Percentiles rank a stretch among this genome's conserved stretches.
Conservation (phyloP, 768 basidiomycete species). For the Leccinum incarnatum region DNA sequence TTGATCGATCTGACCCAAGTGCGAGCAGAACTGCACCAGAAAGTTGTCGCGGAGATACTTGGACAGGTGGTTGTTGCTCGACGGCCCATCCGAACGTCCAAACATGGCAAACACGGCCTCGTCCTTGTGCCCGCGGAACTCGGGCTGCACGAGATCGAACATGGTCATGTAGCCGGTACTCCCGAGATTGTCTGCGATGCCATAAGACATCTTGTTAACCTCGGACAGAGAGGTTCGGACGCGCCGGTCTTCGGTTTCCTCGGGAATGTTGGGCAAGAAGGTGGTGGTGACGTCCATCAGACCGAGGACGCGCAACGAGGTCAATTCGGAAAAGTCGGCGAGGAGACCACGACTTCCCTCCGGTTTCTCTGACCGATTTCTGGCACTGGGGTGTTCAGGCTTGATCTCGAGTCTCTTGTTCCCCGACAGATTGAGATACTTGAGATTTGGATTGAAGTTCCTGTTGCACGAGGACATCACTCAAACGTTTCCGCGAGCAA, state of each 20-base stretch:
- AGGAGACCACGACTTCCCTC: conserved; percentile 41
- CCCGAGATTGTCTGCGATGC: conserved; percentile 92
- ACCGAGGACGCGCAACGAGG: conserved; percentile 84
- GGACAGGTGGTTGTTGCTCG: conserved; percentile 65
- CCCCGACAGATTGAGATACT: conserved; percentile 94
- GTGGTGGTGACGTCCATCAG: conserved; percentile 91
- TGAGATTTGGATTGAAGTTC: conserved; percentile 94
- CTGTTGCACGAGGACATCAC: conserved; percentile 38
- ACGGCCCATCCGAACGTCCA: conserved; percentile 62
- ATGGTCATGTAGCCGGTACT: conserved; percentile 75
- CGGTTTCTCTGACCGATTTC: conserved; percentile 25
- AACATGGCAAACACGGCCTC: conserved; percentile 98
- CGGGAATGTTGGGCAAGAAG: conserved; percentile 63
- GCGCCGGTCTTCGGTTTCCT: conserved; percentile 84
- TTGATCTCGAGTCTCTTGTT: conserved; percentile 97
- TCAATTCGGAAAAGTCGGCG: conserved; percentile 86
- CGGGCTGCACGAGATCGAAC: conserved; percentile 88
- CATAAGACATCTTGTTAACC: conserved; percentile 91
- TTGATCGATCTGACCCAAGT: conserved; percentile 47
- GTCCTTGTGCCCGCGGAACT: conserved; percentile 71
- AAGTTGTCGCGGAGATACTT: conserved; percentile 87
- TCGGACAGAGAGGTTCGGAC: conserved; percentile 89
- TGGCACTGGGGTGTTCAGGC: conserved; percentile 48
- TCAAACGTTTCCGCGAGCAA: neutral
- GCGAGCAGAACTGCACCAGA: conserved; percentile 53